Conservation (phyloP, 1,284 basidiomycete genomes). For the Tilletia horrida region DNA sequence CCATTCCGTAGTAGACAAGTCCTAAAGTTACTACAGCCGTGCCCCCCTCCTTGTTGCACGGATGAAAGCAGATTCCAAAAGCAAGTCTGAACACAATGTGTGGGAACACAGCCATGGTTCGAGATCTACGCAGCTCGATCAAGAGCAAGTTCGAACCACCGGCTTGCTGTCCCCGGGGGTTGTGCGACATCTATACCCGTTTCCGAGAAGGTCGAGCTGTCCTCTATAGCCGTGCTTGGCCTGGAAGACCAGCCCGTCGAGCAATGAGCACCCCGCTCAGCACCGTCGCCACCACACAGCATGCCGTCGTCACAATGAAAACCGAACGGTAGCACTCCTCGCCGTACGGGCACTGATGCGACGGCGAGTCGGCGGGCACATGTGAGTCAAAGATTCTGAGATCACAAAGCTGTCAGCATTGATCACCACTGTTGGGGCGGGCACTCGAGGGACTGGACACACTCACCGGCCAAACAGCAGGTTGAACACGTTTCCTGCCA, state of each 20-base stretch:
- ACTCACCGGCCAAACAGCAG: slow-evolving; percentile 67
- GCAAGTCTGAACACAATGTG: no score
- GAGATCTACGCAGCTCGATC: no score
- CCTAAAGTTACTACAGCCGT: no score
- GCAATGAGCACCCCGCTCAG: slow-evolving; percentile 37
- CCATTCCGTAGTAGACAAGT: no score
- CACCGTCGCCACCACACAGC: slow-evolving; percentile 36
- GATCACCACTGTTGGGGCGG: no score
- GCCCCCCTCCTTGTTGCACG: no score
- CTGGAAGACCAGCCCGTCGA: slow-evolving; percentile 21
- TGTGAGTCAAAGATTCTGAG: slow-evolving; percentile 16
- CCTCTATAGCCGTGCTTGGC: background rate
- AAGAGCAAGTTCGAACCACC: no score
- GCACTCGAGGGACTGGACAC: no score
- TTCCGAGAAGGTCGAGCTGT: background rate
- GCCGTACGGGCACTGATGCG: slow-evolving; percentile 44
- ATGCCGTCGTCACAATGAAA: slow-evolving; percentile 40
- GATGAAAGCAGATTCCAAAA: no score
- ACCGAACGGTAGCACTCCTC: slow-evolving; percentile 52
- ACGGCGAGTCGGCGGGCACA: background rate
- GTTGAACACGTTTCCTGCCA: slow-evolving; percentile 81
- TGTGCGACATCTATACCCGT: no score
- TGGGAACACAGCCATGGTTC: no score
- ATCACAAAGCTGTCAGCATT: background rate
- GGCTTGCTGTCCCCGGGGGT: no score